Conservation (phyloP, 2,329 filamentous ascomycete genomes). For the Phialocephala sp. region DNA sequence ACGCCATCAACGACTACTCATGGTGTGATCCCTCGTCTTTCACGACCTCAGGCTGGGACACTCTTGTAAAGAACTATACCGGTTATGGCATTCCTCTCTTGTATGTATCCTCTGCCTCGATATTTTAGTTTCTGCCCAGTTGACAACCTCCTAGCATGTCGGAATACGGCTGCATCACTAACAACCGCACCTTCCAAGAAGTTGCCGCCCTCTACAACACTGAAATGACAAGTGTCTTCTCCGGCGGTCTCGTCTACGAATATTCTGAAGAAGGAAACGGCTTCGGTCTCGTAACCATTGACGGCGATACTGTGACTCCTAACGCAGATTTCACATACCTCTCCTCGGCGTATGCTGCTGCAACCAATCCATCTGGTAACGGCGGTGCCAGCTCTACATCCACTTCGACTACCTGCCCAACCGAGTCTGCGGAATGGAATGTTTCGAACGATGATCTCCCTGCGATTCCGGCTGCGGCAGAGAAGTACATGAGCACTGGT, state of each 20-base stretch:
- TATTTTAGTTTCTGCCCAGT: conserved; percentile 13
- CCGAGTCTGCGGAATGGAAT: conserved; percentile 52
- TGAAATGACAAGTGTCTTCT: conserved; percentile 90
- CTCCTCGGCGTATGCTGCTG: conserved; percentile 49
- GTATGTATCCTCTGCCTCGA: conserved; percentile 30
- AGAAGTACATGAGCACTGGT: conserved; percentile 53
- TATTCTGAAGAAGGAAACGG: conserved; percentile 81
- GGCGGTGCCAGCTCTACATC: conserved; percentile 52
- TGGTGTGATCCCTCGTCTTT: conserved; percentile 68
- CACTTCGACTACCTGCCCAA: conserved; percentile 51
- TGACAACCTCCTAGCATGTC: conserved; percentile 58
- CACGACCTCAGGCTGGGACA: conserved; percentile 67
- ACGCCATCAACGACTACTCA: conserved; percentile 70
- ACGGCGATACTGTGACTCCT: conserved; percentile 47
- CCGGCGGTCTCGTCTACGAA: conserved; percentile 94
- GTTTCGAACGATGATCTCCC: conserved; percentile 52
- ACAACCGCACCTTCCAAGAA: conserved; percentile 82
- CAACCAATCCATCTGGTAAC: conserved; percentile 54
- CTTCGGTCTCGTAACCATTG: conserved; percentile 61
- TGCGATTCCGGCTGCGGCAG: conserved; percentile 51
- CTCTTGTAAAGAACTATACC: conserved; percentile 71
- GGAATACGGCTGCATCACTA: conserved; percentile 89
- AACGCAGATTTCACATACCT: conserved; percentile 55
- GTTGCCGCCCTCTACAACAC: conserved; percentile 77
- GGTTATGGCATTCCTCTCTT: conserved; percentile 70